Conservation (phyloP, 345 rosid genomes). For the Stellera chamaejasme region DNA sequence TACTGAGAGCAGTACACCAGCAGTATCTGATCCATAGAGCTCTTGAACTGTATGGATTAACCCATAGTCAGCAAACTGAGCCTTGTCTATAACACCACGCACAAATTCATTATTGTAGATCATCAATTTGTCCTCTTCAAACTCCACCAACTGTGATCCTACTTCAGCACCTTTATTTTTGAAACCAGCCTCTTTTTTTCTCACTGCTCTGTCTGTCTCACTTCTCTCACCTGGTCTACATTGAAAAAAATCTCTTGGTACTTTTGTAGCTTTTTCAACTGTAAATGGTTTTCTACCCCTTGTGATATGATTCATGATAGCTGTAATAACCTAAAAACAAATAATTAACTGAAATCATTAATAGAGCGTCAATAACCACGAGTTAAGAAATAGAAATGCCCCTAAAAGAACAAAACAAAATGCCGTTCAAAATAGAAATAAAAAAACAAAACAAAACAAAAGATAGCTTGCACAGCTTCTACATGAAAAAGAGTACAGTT, state of each 20-base stretch:
- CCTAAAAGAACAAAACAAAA: neutral
- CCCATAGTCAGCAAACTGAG: constrained; percentile 96
- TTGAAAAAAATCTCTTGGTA: constrained; percentile 68
- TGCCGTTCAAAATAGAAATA: neutral
- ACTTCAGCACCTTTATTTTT: constrained; percentile 3
- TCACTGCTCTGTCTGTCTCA: constrained; percentile 3
- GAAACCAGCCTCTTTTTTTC: constrained; percentile 2
- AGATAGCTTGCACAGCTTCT: neutral
- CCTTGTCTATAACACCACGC: constrained; percentile 94
- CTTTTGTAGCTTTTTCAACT: constrained; percentile 69
- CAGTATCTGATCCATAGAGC: constrained; percentile 81
- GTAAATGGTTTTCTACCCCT: constrained; percentile 72
- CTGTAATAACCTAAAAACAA: constrained; percentile 53
- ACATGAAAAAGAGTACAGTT: neutral
- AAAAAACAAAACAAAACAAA: neutral
- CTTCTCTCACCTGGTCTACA: constrained; percentile 24
- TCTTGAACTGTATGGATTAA: constrained; percentile 93
- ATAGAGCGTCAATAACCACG: constrained; percentile 8
- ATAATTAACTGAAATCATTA: constrained; percentile 11
- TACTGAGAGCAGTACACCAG: constrained; percentile 78
- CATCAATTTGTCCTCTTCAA: constrained; percentile 62
- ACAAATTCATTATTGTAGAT: constrained; percentile 61
- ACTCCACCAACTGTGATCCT: constrained; percentile 22
- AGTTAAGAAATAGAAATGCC: neutral
- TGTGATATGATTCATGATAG: constrained; percentile 60